A percentile compares a stretch with the other conserved stretches of the same genome.
Conservation (phyloP, 768 basidiomycete species). For the Phaeotremella skinneri region DNA sequence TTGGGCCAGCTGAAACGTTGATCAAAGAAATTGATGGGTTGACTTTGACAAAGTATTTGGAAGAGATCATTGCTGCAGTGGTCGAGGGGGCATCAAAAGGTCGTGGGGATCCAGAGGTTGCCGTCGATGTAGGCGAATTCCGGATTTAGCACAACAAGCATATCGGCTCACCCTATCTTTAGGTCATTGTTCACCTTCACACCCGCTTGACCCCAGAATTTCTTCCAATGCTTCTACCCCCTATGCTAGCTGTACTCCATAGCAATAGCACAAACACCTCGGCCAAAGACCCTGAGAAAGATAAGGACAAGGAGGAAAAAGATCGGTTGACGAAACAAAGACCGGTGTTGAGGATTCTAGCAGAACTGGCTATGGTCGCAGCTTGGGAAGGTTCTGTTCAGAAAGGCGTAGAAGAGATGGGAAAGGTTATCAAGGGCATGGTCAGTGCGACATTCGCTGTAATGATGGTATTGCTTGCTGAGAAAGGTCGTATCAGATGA, state of each 20-base stretch:
- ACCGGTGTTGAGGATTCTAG: conserved; percentile 77
- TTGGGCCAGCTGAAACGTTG: conserved; percentile 63
- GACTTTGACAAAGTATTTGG: conserved; percentile 90
- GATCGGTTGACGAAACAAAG: conserved; percentile 75
- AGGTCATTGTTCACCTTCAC: conserved; percentile 88
- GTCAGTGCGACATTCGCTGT: conserved; percentile 56
- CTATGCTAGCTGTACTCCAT: conserved; percentile 56
- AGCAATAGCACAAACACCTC: conserved; percentile 52
- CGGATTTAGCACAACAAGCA: not conserved
- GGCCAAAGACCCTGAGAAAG: conserved; percentile 58
- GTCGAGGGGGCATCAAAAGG: conserved; percentile 81
- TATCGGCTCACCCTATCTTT: not conserved
- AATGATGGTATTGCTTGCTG: not conserved
- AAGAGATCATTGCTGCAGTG: conserved; percentile 84
- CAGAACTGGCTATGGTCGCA: conserved; percentile 85
- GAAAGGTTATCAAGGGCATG: conserved; percentile 78
- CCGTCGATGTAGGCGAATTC: conserved; percentile 70
- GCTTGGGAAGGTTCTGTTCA: conserved; percentile 67
- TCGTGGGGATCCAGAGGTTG: conserved; percentile 88
- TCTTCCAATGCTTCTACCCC: conserved; percentile 66
- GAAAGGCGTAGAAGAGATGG: conserved; percentile 72
- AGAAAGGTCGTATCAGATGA: conserved; percentile 59
- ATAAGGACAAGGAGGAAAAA: conserved; percentile 88
- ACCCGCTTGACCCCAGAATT: conserved; percentile 78
- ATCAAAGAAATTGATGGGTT: conserved; percentile 88